phyloP scores from a whole-genome alignment of 2,329 filamentous ascomycete genomes.

The Sporothrix pseudoabietina region DNA sequence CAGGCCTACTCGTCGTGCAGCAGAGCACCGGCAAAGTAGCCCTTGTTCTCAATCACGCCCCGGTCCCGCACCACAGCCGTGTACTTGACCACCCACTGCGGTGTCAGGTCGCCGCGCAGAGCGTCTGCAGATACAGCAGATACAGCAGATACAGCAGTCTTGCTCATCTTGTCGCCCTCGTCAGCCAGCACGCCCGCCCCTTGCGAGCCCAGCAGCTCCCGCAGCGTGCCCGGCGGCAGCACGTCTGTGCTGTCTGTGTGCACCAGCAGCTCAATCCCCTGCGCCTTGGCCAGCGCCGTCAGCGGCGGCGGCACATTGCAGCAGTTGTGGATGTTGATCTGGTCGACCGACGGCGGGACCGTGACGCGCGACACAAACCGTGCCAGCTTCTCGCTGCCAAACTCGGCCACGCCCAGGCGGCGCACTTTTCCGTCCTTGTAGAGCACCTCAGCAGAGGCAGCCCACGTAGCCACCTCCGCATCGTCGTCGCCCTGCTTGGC shows the following conservation, averaged over 20 bases:
- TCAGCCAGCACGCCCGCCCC: conserved; percentile 74
- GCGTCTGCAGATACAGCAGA: conserved; percentile 48
- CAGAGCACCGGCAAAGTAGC: conserved; percentile 88
- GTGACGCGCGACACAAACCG: conserved; percentile 72
- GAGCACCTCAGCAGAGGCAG: conserved; percentile 68
- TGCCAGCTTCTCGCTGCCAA: conserved; percentile 80
- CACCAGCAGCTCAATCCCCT: conserved; percentile 83
- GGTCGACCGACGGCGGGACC: conserved; percentile 79
- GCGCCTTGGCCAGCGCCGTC: conserved; percentile 77
- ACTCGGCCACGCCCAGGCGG: conserved; percentile 85
- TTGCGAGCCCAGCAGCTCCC: conserved; percentile 74
- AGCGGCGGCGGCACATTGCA: conserved; percentile 92
- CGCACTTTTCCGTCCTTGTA: conserved; percentile 70
- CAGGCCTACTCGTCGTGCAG: conserved; percentile 49
- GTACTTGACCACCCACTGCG: conserved; percentile 96
- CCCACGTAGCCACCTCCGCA: conserved; percentile 69
- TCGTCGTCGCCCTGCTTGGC: conserved; percentile 65
- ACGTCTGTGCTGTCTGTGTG: conserved; percentile 95
- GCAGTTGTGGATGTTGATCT: conserved; percentile 95
- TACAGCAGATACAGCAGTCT: conserved; percentile 40
- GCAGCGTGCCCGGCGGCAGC: conserved; percentile 78
- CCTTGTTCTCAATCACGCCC: conserved; percentile 97
- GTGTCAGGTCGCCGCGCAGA: conserved; percentile 74
- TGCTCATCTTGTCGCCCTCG: not conserved
- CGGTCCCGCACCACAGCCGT: conserved; percentile 92